Base-by-base conservation (phyloP, 2,329 filamentous ascomycete genomes). In the Fusarium sp. region DNA sequence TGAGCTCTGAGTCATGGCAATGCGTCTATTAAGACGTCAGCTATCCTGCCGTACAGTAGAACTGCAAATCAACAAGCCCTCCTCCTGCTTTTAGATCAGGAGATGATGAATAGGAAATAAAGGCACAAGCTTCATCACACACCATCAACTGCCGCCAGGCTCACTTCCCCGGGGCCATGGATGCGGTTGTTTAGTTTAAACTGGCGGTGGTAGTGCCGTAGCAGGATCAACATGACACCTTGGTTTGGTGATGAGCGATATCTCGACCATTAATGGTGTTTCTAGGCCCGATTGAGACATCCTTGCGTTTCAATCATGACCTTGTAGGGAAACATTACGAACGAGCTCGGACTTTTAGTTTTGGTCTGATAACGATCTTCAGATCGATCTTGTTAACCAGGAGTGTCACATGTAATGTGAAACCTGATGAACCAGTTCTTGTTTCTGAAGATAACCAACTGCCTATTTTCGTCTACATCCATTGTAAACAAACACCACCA, bases 1-100 rank as follows among this genome's bases (percentile, higher is more conserved):
- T 47, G 46, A 57, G 54, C 57, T 65, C 59, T 69, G 73, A 75
- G 71, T 75, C 73, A 73, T 75, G 69, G 46, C 65, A 56, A 63
- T 69, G 71, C 67, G 52, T 61, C 57, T 57, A 48, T 67, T 56
- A 60, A 70, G 61, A 59, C 58, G 63, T 73, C 71, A 73, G 62
- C 65, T 71, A 69, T 42, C 24, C 70, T 69, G 71, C 64, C 64
- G 53, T 59, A 54, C 30, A 37, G 40, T 13, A 34, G 29, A 64
- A 24, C 60, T 58, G 40, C 32, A 27, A 58, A 55, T 55, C 65
- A 72, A 73, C 67, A 71, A 62, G 67, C 69, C 65, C 52, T 55
- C 58, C 67, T 55, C 40, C 10, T 24, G 10, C 27, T 61, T 52
- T 53, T 61, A 61, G 29, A 68, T 74, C 57, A 57, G 61, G 58